A percentile compares a stretch with the other conserved stretches of the same genome.
Evolutionary conservation across 148 eudicot species (phyloP).

Genomic region (Amaranthus cruentus): DNA sequence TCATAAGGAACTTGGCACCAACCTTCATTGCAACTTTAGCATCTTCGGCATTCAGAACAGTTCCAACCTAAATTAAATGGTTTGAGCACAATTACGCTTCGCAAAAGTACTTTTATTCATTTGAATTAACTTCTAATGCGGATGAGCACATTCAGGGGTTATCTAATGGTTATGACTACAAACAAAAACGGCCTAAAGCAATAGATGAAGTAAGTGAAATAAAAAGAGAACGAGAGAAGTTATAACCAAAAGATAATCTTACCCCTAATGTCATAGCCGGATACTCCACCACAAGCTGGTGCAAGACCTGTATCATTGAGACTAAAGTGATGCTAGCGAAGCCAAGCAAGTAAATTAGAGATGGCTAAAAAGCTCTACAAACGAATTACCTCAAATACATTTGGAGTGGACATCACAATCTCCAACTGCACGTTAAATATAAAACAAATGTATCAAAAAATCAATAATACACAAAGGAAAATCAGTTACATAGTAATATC

Average conservation of each 20-base stretch:
- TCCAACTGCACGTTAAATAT: slow-evolving; percentile 50
- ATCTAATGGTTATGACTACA: too few relatives aligned
- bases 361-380: not conserved
- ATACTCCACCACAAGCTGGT: slow-evolving; percentile 45
- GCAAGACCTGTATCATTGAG: slow-evolving; percentile 44
- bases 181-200: not conserved
- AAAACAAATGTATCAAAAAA: slow-evolving; percentile 14
- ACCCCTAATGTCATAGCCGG: slow-evolving; percentile 59
- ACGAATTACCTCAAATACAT: slow-evolving; percentile 68
- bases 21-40: slow-evolving; percentile 56
- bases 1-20: slow-evolving; percentile 86
- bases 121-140: not conserved
- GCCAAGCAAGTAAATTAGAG: slow-evolving; percentile 1
- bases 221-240: not conserved
- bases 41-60: slow-evolving; percentile 56
- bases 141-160: not conserved
- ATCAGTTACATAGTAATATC: not conserved
- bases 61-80: slow-evolving; percentile 59
- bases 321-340: slow-evolving; percentile 9
- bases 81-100: not conserved
- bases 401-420: slow-evolving; percentile 72
- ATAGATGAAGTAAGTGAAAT: not conserved
- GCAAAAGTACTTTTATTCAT: not conserved
- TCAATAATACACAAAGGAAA: not conserved
- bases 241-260: slow-evolving; percentile 17